A percentile compares a stretch with the other conserved stretches of the same genome.
phyloP scores from a whole-genome alignment of 805 yeast species.

The Helenozyma baotianmanensis region DNA sequence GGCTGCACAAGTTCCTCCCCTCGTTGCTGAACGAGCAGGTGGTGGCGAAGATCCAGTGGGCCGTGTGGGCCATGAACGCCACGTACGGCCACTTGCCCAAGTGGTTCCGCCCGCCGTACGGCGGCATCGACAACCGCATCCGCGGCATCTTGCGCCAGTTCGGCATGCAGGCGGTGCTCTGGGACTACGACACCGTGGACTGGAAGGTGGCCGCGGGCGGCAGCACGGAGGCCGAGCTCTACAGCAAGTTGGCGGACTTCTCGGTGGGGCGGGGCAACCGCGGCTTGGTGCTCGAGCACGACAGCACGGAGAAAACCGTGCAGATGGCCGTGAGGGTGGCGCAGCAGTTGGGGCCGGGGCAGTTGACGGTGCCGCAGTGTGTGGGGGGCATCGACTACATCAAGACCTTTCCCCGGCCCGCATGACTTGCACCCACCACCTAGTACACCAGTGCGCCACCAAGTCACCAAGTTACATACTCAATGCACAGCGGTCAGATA shows the following conservation, averaged over 20 bases:
- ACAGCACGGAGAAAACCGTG: constrained; percentile 63
- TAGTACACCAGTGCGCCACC: too few species aligned
- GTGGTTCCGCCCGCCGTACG: constrained; percentile 96
- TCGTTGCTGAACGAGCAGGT: constrained; percentile 71
- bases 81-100: constrained; percentile 82
- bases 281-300: constrained; percentile 87
- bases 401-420: constrained; percentile 23
- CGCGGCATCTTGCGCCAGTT: constrained; percentile 74
- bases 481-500: too few species aligned
- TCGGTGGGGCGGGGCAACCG: constrained; percentile 18
- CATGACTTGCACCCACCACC: too few species aligned
- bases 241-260: constrained; percentile 56
- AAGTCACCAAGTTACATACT: too few species aligned
- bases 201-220: constrained; percentile 56
- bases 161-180: constrained; percentile 81
- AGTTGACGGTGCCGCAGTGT: constrained; percentile 75
- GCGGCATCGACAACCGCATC: constrained; percentile 86
- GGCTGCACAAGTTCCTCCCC: constrained; percentile 88
- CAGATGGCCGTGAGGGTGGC: constrained; percentile 59
- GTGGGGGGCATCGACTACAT: constrained; percentile 64
- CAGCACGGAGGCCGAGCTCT: constrained; percentile 48
- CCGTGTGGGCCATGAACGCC: constrained; percentile 97
- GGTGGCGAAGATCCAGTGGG: constrained; percentile 90
- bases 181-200: constrained; percentile 91
- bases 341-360: constrained; percentile 43